phyloP scores from a whole-genome alignment of 768 basidiomycete species.

The Kwoniella europaea region DNA sequence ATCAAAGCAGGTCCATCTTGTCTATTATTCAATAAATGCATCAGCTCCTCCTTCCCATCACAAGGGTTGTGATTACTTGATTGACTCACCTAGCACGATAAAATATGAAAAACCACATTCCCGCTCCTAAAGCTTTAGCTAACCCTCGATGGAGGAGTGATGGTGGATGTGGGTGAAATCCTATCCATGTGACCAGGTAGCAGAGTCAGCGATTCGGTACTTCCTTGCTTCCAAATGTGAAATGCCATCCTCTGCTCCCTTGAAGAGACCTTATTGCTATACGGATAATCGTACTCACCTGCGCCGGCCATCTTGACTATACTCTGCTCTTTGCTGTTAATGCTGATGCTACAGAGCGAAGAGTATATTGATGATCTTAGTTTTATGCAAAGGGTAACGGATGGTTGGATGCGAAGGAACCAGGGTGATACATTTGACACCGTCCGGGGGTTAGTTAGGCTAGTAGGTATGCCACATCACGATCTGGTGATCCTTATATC shows the following conservation, averaged over 20 bases:
- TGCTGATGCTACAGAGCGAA: neutral
- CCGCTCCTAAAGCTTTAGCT: constrained; percentile 82
- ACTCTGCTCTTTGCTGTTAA: neutral
- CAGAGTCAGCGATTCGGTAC: no score
- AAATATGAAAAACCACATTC: constrained; percentile 99
- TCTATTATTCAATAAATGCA: constrained; percentile 58
- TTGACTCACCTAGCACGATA: constrained; percentile 80
- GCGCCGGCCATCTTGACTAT: constrained; percentile 39
- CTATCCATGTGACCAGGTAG: constrained; percentile 51
- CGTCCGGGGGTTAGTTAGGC: neutral
- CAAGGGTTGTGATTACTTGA: constrained; percentile 22
- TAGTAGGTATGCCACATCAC: neutral
- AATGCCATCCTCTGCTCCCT: no score
- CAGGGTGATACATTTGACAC: constrained; percentile 12
- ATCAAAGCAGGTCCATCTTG: constrained; percentile 77
- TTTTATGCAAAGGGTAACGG: constrained; percentile 4
- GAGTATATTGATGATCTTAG: neutral
- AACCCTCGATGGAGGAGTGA: constrained; percentile 76
- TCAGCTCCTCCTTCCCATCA: constrained; percentile 6
- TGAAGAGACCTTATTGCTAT: no score
- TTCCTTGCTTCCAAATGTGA: no score
- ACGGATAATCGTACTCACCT: constrained; percentile 18
- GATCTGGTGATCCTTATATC: no score
- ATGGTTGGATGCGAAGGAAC: constrained; percentile 5
- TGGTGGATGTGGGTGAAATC: constrained; percentile 87